phyloP scores from a whole-genome alignment of 2,329 filamentous ascomycete genomes.

The Tolypocladium endophyticum region DNA sequence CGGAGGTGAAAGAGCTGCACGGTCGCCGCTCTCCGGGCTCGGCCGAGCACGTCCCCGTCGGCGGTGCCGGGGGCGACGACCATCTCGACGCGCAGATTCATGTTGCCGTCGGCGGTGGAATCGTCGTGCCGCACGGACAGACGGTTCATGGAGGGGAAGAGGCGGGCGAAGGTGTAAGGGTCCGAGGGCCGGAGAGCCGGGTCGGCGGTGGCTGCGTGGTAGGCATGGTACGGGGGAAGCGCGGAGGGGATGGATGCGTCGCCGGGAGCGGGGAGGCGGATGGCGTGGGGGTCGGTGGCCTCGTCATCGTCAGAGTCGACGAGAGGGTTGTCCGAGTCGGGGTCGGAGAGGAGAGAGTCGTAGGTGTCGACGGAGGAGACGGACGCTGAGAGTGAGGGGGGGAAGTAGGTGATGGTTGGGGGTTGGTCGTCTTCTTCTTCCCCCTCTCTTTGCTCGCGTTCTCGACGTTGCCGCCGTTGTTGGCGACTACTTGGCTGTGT shows the following conservation, averaged over 20 bases:
- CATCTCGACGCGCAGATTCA: slow-evolving; percentile 88
- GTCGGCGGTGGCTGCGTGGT: slow-evolving; percentile 44
- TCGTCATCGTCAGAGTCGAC: slow-evolving; percentile 9
- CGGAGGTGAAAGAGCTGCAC: slow-evolving; percentile 80
- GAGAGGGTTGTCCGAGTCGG: slow-evolving; percentile 19
- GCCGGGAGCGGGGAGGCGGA: slow-evolving; percentile 10
- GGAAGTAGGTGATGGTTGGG: slow-evolving; percentile 3
- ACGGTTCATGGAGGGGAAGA: slow-evolving; percentile 78
- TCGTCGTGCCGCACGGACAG: slow-evolving; percentile 84
- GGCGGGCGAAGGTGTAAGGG: slow-evolving; percentile 67
- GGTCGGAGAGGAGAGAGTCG: slow-evolving; percentile 52
- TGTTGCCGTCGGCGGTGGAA: slow-evolving; percentile 81
- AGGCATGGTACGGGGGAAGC: slow-evolving; percentile 49
- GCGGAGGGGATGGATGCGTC: slow-evolving; percentile 28
- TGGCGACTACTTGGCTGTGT: neutral
- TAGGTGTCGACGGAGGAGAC: slow-evolving; percentile 65
- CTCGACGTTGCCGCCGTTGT: neutral
- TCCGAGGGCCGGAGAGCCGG: slow-evolving; percentile 64
- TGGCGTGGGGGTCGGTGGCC: neutral
- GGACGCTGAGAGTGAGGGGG: slow-evolving; percentile 10
- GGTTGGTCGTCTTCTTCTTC: neutral
- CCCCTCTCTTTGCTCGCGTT: neutral
- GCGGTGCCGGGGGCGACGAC: slow-evolving; percentile 46
- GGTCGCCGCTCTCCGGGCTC: slow-evolving; percentile 1
- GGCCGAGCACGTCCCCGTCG: slow-evolving; percentile 37